phyloP scores from a whole-genome alignment of 192 early-diverging fungal species.

The Dissophora globulifera region DNA sequence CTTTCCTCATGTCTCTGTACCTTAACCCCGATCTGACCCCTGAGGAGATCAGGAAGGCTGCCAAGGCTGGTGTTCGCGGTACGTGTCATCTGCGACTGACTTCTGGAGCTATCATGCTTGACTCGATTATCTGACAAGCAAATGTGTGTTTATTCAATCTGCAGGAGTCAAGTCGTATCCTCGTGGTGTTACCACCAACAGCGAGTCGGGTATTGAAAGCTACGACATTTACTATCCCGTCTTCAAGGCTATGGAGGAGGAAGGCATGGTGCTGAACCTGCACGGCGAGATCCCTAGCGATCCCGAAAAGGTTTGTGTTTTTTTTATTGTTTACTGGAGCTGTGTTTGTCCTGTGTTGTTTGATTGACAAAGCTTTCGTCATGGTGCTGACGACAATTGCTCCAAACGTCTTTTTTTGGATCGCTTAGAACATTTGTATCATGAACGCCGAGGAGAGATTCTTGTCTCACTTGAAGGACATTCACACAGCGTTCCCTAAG shows the following conservation, averaged over 20 bases:
- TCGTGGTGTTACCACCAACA: slow-evolving; percentile 97
- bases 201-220: slow-evolving; percentile 92
- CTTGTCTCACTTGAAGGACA: slow-evolving; percentile 82
- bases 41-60: slow-evolving; percentile 89
- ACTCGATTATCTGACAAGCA: not conserved
- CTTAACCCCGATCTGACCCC: slow-evolving; percentile 88
- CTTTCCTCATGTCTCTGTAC: slow-evolving; percentile 95
- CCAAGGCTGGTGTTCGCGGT: slow-evolving; percentile 83
- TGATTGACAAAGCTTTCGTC: too few relatives aligned
- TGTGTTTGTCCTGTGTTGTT: too few relatives aligned
- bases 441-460: slow-evolving; percentile 97
- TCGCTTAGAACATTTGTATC: slow-evolving; percentile 83
- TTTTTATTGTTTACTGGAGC: too few relatives aligned
- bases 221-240: slow-evolving; percentile 93
- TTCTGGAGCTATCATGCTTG: not conserved
- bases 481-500: slow-evolving; percentile 91
- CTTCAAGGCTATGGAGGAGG: slow-evolving; percentile 95
- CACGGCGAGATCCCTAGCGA: slow-evolving; percentile 96
- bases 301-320: slow-evolving; percentile 76
- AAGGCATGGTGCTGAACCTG: slow-evolving; percentile 92
- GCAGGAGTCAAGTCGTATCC: slow-evolving; percentile 93
- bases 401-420: not conserved
- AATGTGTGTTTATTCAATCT: not conserved
- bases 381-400: too few relatives aligned
- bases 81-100: not conserved